Percentiles rank a stretch among this genome's conserved stretches.
Conservation (phyloP, 371 early-diverging fungal genomes). For the Mortierella sp. region DNA sequence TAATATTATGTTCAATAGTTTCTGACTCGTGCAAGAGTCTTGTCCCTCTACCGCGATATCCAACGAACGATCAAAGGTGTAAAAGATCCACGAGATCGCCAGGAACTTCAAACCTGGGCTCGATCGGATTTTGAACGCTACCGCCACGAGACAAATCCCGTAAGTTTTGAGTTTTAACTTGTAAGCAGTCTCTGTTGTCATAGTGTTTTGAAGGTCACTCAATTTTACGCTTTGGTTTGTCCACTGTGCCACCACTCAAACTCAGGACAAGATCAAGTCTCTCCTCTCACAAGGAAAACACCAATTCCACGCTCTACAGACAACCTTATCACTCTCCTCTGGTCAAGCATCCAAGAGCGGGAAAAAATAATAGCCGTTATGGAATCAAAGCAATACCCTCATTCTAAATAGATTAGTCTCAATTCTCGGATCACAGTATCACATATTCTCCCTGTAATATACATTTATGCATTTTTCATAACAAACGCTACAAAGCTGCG, state of each 20-base stretch:
- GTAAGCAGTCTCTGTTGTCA: not conserved
- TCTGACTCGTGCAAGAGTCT: conserved; percentile 65
- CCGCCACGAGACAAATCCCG: conserved; percentile 66
- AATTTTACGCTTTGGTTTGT: no score
- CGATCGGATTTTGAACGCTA: conserved; percentile 75
- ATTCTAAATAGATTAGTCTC: not conserved
- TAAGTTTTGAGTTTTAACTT: conserved; percentile 33
- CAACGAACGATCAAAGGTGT: conserved; percentile 66
- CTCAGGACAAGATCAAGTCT: conserved; percentile 66
- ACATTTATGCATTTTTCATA: not conserved
- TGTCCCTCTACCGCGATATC: conserved; percentile 73
- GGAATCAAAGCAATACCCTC: not conserved
- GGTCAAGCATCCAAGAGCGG: conserved; percentile 25
- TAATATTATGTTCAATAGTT: conserved; percentile 57
- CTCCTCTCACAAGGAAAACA: conserved; percentile 70
- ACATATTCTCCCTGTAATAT: not conserved
- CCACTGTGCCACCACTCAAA: not conserved
- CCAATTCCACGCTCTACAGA: conserved; percentile 71
- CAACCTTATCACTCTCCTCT: conserved; percentile 43
- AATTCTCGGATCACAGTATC: not conserved
- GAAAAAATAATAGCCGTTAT: conserved; percentile 14
- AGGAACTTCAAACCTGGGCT: conserved; percentile 69
- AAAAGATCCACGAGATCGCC: conserved; percentile 63
- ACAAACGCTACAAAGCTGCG: no score
- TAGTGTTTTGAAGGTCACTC: no score